Conservation (phyloP, 164 flowering plant genomes). For the Magnolia sinica region DNA sequence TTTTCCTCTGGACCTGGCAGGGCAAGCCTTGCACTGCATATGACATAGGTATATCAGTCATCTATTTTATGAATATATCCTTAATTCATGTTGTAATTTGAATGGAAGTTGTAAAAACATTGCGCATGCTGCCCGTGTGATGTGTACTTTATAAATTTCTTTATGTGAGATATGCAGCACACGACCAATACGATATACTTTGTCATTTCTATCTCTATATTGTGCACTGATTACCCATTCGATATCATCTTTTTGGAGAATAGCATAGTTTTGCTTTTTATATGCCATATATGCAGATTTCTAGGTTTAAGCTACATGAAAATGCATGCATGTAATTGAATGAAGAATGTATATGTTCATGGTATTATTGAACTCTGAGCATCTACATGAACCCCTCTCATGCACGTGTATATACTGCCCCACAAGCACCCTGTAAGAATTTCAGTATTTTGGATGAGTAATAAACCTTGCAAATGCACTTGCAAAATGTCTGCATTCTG, state of each 20-base stretch:
- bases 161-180: no score
- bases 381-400: neutral
- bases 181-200: no score
- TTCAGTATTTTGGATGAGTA: neutral
- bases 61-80: slow-evolving; percentile 2
- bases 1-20: slow-evolving; percentile 88
- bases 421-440: neutral
- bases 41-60: slow-evolving; percentile 8
- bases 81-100: no score
- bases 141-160: no score
- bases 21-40: slow-evolving; percentile 84
- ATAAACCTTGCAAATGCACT: slow-evolving; percentile 79
- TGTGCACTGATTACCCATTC: neutral
- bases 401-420: neutral
- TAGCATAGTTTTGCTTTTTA: no score
- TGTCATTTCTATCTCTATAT: neutral
- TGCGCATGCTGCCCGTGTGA: neutral
- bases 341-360: neutral
- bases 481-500: slow-evolving; percentile 80
- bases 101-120: neutral
- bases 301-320: neutral
- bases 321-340: neutral
- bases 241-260: no score
- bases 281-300: neutral
- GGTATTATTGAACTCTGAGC: neutral